Evolutionary conservation across 495 filamentous ascomycete species (phyloP), one percentile per base, ranked within the genome.

Genomic region (Xylaria longipes): DNA sequence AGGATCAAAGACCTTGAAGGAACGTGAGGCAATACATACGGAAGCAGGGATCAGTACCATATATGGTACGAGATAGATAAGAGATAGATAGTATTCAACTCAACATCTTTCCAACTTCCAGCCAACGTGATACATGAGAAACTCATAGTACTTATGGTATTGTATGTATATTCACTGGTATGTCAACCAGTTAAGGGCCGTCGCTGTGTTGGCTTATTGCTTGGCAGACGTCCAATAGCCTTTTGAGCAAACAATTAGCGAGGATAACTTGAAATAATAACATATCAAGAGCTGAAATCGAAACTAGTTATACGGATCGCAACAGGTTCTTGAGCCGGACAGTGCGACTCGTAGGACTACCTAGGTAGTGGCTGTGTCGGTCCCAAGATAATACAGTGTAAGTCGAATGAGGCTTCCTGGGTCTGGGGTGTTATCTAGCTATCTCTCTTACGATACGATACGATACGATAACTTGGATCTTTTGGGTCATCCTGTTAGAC

Each of bases 301-400:
- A 37, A 37, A 37, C 57, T 37, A 37, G 31, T n/a, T 35, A 1
- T 12, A 35, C 54, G 54, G 29, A 33, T 58, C 27, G 27, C 12
- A 33, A 58, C 54, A 35, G 14, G 50, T 29, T 46, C 20, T 46
- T n/a, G 29, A 31, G 27, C 22, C 52, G 14, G 52, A 31, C 52
- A 17, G 52, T 60, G 20, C 57, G 33, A 37, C 31, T 60, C 8
- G n/a, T 29, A 43, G 37, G 37, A 17, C 27, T 31, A 12, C 35
- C 7, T n/a, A n/a, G n/a, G 17, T 46, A 58, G 27, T 15, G 57
- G 60, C 37, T 63, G 37, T 43, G 60, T 63, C 1, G 5, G 22
- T 43, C 17, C 33, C 14, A 37, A 60, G 57, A 60, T 60, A 37
- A 60, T 37, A 60, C 57, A 43, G 60, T 27, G 60, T 37, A 41